Conservation (phyloP, 179 eudicot genomes). For the Beta lomatogona region DNA sequence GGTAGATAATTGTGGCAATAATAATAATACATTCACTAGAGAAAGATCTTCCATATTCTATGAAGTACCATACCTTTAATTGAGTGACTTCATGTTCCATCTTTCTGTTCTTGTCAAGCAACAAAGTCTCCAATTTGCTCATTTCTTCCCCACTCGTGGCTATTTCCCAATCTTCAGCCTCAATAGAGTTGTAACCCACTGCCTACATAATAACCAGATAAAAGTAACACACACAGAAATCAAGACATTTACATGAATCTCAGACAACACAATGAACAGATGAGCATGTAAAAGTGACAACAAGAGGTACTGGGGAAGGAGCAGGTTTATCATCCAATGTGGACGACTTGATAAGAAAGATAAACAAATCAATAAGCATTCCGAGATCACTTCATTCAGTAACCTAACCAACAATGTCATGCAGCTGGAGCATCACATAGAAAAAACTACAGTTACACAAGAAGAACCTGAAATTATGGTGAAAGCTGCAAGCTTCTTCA, state of each 20-base stretch:
- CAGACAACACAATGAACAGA: not conserved
- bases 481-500: not conserved
- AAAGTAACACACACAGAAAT: slow-evolving; percentile 6
- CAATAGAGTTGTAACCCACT: slow-evolving; percentile 98
- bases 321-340: not conserved
- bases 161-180: slow-evolving; percentile 99
- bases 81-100: slow-evolving; percentile 98
- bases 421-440: not conserved
- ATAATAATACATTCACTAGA: not conserved
- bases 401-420: not conserved
- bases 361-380: not conserved
- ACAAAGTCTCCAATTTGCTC: slow-evolving; percentile 95
- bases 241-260: not conserved
- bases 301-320: not conserved
- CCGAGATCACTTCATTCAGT: not conserved
- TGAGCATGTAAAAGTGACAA: not conserved
- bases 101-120: slow-evolving; percentile 96
- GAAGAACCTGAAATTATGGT: not conserved
- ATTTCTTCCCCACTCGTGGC: slow-evolving; percentile 99
- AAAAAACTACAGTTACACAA: not conserved
- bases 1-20: slow-evolving; percentile 14
- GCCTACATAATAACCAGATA: slow-evolving; percentile 52
- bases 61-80: slow-evolving; percentile 60
- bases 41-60: not conserved
- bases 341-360: not conserved